Percentiles rank a stretch among this genome's conserved stretches.
phyloP scores from a whole-genome alignment of 176 grass and related monocot genomes.

The Zoysia pacifica region DNA sequence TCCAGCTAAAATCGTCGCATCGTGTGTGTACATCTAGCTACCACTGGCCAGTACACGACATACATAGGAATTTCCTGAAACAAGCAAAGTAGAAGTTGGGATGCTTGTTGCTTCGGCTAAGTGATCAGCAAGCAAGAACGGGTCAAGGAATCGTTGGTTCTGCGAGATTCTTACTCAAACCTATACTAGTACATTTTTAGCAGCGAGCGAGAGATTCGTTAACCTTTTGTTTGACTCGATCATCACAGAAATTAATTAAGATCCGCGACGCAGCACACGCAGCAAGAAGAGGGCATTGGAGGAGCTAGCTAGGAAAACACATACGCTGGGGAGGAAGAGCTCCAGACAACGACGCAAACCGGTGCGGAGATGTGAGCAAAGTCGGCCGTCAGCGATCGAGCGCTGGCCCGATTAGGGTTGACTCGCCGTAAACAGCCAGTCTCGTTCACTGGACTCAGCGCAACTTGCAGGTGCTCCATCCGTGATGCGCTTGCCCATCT shows the following conservation, averaged over 20 bases:
- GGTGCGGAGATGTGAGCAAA: background rate
- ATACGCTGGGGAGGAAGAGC: background rate
- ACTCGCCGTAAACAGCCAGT: conserved; percentile 23
- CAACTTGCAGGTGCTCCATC: background rate
- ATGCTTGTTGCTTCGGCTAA: conserved; percentile 24
- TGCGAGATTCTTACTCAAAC: background rate
- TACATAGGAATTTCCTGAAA: background rate
- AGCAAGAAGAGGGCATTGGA: background rate
- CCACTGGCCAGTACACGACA: background rate
- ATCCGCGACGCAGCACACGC: background rate
- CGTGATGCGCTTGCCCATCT: background rate
- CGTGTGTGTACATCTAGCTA: background rate
- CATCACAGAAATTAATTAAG: too few relatives aligned
- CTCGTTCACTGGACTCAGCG: background rate
- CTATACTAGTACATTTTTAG: background rate
- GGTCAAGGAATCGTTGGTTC: background rate
- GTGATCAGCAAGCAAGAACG: background rate
- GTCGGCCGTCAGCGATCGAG: background rate
- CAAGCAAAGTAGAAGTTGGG: conserved; percentile 19
- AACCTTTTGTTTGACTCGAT: background rate
- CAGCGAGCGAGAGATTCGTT: background rate
- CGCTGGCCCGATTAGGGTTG: background rate
- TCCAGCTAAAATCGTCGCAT: conserved; percentile 21
- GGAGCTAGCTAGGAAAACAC: too few relatives aligned
- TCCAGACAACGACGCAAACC: conserved; percentile 9